Evolutionary conservation across 768 basidiomycete genomes (phyloP).

Genomic region (Cyathus striatus): DNA sequence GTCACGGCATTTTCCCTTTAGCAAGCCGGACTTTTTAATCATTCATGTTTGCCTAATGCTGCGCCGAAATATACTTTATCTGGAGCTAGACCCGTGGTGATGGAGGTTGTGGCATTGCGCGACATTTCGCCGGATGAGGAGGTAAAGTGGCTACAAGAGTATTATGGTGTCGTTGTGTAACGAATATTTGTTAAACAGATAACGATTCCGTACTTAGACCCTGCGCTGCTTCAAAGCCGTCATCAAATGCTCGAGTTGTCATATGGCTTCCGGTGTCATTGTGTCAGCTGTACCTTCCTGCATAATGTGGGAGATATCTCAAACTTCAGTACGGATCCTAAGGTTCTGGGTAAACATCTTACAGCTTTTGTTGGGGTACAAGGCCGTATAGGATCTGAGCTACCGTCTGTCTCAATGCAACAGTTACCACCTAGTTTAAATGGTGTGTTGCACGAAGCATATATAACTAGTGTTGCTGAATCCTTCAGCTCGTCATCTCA

Average conservation of each 20-base stretch:
- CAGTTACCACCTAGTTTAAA: slow-evolving; percentile 34
- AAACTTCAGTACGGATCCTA: slow-evolving; percentile 27
- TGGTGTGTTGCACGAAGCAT: slow-evolving; percentile 50
- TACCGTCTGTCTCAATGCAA: slow-evolving; percentile 24
- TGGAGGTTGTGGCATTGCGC: slow-evolving; percentile 64
- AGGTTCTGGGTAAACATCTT: slow-evolving; percentile 24
- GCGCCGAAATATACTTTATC: slow-evolving; percentile 52
- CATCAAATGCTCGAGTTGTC: slow-evolving; percentile 51
- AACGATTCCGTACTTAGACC: slow-evolving; percentile 73
- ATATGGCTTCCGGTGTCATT: slow-evolving; percentile 67
- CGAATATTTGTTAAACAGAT: slow-evolving; percentile 37
- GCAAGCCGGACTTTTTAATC: slow-evolving; percentile 82
- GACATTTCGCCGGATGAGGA: slow-evolving; percentile 58
- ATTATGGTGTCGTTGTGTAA: slow-evolving; percentile 4
- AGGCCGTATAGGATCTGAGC: slow-evolving; percentile 11
- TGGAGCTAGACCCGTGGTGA: slow-evolving; percentile 30
- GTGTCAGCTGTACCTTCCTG: slow-evolving; percentile 50
- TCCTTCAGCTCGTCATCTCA: slow-evolving; percentile 68
- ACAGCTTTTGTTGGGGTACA: slow-evolving; percentile 32
- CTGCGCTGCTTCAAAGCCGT: slow-evolving; percentile 61
- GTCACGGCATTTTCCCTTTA: slow-evolving; percentile 70
- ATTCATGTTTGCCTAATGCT: slow-evolving; percentile 76
- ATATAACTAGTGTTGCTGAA: slow-evolving; percentile 53
- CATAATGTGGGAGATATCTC: slow-evolving; percentile 29
- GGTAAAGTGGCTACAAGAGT: slow-evolving; percentile 30